Percentiles rank a stretch among this genome's conserved stretches.
phyloP scores from a whole-genome alignment of 2,329 filamentous ascomycete species.

The Phyllosticta paracitricarpa region DNA sequence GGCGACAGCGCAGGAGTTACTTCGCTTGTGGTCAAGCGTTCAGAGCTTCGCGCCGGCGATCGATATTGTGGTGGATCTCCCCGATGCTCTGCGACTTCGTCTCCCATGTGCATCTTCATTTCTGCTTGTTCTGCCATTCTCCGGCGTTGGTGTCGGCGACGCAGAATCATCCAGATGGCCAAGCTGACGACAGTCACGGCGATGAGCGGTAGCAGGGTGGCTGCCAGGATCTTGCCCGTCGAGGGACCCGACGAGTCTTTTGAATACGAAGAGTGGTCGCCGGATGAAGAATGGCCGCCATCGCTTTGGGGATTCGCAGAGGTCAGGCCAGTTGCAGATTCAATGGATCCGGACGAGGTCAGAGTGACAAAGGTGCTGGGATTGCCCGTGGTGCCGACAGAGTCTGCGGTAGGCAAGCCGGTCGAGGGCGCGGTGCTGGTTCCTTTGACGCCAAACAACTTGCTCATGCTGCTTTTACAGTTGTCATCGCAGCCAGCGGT shows the following conservation, averaged over 20 bases:
- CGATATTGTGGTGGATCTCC: background rate
- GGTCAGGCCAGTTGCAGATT: background rate
- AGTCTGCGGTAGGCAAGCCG: background rate
- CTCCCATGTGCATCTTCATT: conserved; percentile 1
- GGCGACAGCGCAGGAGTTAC: background rate
- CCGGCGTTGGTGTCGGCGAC: conserved; percentile 1
- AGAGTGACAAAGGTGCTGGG: background rate
- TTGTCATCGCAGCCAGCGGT: background rate
- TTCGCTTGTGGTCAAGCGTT: background rate
- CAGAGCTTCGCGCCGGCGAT: background rate
- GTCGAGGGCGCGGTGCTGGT: background rate
- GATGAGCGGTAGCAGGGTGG: conserved; percentile 1
- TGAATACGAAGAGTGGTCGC: background rate
- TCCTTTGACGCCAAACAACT: background rate
- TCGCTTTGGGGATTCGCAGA: background rate
- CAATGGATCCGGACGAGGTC: background rate
- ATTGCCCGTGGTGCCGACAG: background rate
- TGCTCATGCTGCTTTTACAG: background rate
- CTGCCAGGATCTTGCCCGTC: background rate
- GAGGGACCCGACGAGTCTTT: background rate
- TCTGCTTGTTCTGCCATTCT: background rate
- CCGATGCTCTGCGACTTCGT: background rate
- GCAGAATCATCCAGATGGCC: background rate
- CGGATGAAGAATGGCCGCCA: background rate
- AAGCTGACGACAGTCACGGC: background rate